A percentile compares a stretch with the other conserved stretches of the same genome.
phyloP scores from a whole-genome alignment of 768 basidiomycete species.

The Ephemerocybe angulata region DNA sequence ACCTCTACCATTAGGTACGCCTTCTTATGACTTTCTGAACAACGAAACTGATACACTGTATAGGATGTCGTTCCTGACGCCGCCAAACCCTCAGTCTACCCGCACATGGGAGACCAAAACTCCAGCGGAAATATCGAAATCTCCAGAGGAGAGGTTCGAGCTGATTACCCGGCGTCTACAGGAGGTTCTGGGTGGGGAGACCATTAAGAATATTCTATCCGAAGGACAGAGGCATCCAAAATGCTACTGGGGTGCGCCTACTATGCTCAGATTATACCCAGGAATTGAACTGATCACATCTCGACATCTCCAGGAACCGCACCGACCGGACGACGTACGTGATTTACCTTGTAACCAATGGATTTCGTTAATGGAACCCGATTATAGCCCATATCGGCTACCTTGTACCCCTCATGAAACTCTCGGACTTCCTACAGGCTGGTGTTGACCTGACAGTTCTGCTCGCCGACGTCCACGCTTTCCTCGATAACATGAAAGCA shows the following conservation, averaged over 20 bases:
- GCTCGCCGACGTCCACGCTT: conserved; percentile 82
- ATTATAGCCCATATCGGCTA: conserved; percentile 90
- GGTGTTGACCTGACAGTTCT: conserved; percentile 67
- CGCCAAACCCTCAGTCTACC: background rate
- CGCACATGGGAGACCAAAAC: background rate
- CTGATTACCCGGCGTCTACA: conserved; percentile 83
- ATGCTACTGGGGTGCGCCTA: conserved; percentile 85
- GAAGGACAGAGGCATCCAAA: conserved; percentile 69
- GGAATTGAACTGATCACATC: conserved; percentile 9
- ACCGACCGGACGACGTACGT: conserved; percentile 89
- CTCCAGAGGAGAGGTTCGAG: conserved; percentile 58
- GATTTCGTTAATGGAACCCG: conserved; percentile 4
- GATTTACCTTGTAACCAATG: background rate
- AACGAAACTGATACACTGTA: background rate
- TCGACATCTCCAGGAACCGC: conserved; percentile 64
- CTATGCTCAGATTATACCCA: conserved; percentile 5
- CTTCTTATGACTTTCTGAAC: background rate
- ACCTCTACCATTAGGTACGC: background rate
- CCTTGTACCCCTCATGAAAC: conserved; percentile 92
- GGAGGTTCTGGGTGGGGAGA: conserved; percentile 84
- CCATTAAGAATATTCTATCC: conserved; percentile 73
- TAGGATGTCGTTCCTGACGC: background rate
- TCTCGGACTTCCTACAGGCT: conserved; percentile 91
- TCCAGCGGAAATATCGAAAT: background rate
- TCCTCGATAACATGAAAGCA: conserved; percentile 96